Evolutionary conservation across 345 rosid genomes (phyloP).

Genomic region (Chamaenerion angustifolium): DNA sequence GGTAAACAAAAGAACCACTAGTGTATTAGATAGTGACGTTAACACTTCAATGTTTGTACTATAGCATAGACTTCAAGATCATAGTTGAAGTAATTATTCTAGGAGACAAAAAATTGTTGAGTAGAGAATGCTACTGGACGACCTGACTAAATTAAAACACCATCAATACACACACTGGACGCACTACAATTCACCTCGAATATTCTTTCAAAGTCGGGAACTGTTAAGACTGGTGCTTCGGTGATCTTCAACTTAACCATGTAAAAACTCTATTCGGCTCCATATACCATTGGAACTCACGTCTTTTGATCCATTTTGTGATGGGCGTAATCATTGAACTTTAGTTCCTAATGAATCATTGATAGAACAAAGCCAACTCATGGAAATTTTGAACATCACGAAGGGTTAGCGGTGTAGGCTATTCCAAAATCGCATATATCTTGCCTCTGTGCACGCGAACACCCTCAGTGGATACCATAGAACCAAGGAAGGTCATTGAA

Average conservation of each 20-base stretch:
- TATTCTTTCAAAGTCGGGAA: not conserved
- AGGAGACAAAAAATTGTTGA: not conserved
- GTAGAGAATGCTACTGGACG: not conserved
- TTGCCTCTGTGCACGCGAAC: not conserved
- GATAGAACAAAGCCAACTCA: not conserved
- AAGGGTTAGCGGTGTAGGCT: not conserved
- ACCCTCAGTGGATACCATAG: not conserved
- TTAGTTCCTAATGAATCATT: not conserved
- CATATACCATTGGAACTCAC: not conserved
- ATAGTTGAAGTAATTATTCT: not conserved
- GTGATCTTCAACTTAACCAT: not conserved
- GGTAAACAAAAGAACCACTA: not conserved
- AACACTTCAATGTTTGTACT: not conserved
- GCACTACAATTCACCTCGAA: slow-evolving; percentile 6
- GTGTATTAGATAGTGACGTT: not conserved
- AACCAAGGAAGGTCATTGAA: not conserved
- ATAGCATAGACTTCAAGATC: slow-evolving; percentile 3
- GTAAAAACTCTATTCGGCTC: not conserved
- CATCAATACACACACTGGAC: not conserved
- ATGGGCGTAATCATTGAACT: not conserved
- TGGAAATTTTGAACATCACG: slow-evolving; percentile 2
- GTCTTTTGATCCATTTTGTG: not conserved
- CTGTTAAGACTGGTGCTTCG: not conserved
- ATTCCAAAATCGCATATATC: not conserved
- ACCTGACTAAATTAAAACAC: not conserved